Base-by-base conservation (phyloP, 768 basidiomycete species). In the Hirschioporus abietinus region DNA sequence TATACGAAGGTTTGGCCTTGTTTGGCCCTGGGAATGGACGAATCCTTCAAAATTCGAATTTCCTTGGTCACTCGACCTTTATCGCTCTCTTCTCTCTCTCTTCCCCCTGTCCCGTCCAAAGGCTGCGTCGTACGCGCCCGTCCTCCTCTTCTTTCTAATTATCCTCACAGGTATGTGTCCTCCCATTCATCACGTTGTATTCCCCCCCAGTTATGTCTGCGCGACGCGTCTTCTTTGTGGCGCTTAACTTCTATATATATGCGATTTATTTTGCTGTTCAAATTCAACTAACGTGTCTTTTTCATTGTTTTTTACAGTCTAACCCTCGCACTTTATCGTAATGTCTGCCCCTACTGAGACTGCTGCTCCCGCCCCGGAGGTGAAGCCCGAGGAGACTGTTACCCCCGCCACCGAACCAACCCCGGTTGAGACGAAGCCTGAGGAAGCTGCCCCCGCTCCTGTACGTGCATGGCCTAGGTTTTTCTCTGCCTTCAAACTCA, bases 261-360 rank as follows among this genome's bases (percentile, higher is more conserved):
- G 20, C 12, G 12, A 5, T 52, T 15, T 15, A 6, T 20, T 52
- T 52, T 15, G 42, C 12, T 1, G 42, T 52, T 34, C 20, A 60
- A 35, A 26, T 58, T 59, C 18, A 24, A 27, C 42, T 52, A 52
- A 52, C 42, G 42, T 10, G 42, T 52, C 42, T 68, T 68, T 66
- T 67, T n/a, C n/a, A n/a, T n/a, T n/a, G n/a, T 67, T 66, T 59
- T 27, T 68, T 67, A 57, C 76, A 87, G 85, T 85, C 84, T 84
- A 82, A 77, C 80, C 82, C 81, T 79, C 76, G 79, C 76, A 79
- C 80, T 79, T 75, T 81, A 78, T 80, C 80, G 86, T 92, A 92
- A 93, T 95, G 91, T 93, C 92, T 83, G 85, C 89, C 78, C 76
- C 88, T 73, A 74, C 72, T 69, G 90, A 88, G 78, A 77, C 79